Base-by-base conservation (phyloP, 2,329 filamentous ascomycete species). In the Coniochaeta sp. region DNA sequence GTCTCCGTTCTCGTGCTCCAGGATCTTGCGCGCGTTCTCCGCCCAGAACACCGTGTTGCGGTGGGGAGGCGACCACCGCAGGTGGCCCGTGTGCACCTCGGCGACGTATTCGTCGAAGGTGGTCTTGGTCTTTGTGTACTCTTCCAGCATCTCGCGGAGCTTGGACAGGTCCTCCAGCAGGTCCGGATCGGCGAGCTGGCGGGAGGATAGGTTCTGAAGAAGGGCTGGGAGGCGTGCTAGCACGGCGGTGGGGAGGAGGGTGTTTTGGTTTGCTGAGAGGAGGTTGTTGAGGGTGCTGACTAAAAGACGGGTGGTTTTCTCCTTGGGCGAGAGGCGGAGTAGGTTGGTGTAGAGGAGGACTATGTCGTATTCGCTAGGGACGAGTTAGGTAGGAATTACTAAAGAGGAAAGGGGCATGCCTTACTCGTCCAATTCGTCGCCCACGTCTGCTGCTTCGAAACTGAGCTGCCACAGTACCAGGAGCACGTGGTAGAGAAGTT, bases 391-490 rank as follows among this genome's bases (percentile, higher is more conserved):
- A 19, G 24, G 33, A 22, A 28, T 36, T 34, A 9, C 31, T 9
- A 6, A 34, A 31, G 17, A 5, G 47, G 47, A 24, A 11, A 40
- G 22, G 38, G 22, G 22, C 9, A n/a, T 17, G 12, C 76, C 88
- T 69, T 81, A 95, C 90, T 92, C 87, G 74, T 98, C 90, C 61
- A 99, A 80, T 47, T 93, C 92, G 62, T 88, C 83, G 40, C 85
- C 85, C 69, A 88, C 80, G 1, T 80, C 76, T 62, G 89, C 87
- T 14, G 91, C 91, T 72, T 98, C 95, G 66, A 99, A 99, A 71
- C 92, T 96, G 66, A 99, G 81, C 78, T 98, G 93, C 95, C 95
- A 99, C 61, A 99, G 79, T 14, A 96, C 93, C 58, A 99, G 81
- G 24, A 99, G 82, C 17, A 97, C 90, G 69, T 97, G 91, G 73